Evolutionary conservation across 805 yeast species (phyloP), one percentile per base, ranked within the genome.

Genomic region (Yamadazyma paraphyllophila): DNA sequence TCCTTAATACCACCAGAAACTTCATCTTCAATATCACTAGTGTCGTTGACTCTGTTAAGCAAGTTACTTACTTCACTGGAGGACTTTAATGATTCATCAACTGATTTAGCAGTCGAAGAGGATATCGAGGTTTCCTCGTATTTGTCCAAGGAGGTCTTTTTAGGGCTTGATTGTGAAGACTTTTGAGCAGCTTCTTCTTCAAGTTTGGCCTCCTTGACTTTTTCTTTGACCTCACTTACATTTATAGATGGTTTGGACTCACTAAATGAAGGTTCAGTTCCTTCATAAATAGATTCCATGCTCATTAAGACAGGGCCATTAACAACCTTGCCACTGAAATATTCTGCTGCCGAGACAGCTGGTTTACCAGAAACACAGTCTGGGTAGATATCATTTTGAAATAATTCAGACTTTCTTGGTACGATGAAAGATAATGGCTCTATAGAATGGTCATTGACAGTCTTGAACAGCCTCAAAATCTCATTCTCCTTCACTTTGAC

Each of bases 341-440:
- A 94, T 53, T 90, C 96, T 1, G 71, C 79, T 1, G 96, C 88
- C 12, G 83, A 62, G 46, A 89, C 63, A 0, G 97, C 96, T 3
- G 97, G 83, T 57, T 79, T 75, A 34, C 73, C 77, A 3, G 96
- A 82, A 24, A 95, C 94, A 24, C 92, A 87, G 65, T 87, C 96
- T 4, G 97, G 97, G 61, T 84, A 94, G 41, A 94, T 88, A 57
- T 91, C 98, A 36, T 78, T 85, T 66, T 94, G 97, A 74, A 94
- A 92, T 57, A 83, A 82, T 60, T 94, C 98, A 4, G 96, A 80
- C 63, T 90, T 85, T 74, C 98, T 82, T 54, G 99, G 99, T 47
- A 92, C 97, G 56, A 82, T 80, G 63, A 92, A 94, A 3, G 96
- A 87, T 44, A 94, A 77, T 12, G 97, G 97, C 72, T 94, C 98